Evolutionary conservation across 805 yeast genomes (phyloP).

Genomic region (Hanseniaspora taiwanica): DNA sequence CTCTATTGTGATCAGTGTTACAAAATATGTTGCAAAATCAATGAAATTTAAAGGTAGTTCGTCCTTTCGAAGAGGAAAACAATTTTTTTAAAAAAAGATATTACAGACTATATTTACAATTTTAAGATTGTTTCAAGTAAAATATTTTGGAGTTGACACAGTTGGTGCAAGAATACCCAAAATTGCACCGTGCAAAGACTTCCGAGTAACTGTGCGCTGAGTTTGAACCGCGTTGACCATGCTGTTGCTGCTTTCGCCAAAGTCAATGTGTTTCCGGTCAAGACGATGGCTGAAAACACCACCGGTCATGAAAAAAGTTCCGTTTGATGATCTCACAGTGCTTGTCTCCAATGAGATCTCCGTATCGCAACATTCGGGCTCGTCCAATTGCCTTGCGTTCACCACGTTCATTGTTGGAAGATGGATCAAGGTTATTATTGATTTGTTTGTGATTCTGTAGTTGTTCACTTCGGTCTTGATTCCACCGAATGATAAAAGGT

Average conservation of each 20-base stretch:
- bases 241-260: not conserved
- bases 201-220: not conserved
- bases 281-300: not conserved
- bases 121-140: too few species aligned
- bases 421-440: constrained; percentile 1
- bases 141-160: too few species aligned
- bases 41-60: too few species aligned
- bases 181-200: not conserved
- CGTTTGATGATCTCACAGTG: not conserved
- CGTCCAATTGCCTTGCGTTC: not conserved
- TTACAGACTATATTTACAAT: too few species aligned
- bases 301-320: not conserved
- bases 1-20: too few species aligned
- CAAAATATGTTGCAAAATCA: too few species aligned
- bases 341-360: not conserved
- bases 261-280: not conserved
- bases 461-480: not conserved
- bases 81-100: too few species aligned
- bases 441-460: not conserved
- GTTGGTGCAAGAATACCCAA: not conserved
- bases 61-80: too few species aligned
- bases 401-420: not conserved
- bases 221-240: not conserved
- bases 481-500: constrained; percentile 11
- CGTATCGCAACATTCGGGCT: not conserved